These are phyloP conservation scores for Rasamsonia emersonii DNA, from an alignment of 2,329 filamentous ascomycete species.

Conservation along the genomic window DNA sequence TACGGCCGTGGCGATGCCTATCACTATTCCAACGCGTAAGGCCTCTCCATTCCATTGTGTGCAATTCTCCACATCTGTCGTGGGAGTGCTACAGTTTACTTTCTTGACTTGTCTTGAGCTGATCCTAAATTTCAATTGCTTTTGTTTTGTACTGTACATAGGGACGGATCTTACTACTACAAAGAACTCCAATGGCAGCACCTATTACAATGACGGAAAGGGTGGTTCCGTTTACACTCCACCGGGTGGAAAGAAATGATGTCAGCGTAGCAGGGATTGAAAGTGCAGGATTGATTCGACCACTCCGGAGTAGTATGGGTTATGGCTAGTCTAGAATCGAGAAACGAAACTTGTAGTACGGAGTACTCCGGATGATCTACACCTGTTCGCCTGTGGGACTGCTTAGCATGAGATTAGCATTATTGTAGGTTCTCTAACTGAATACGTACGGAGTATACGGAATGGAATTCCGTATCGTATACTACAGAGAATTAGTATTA, in stretches of 20 bases:
- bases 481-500: too few species aligned
- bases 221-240: constrained; percentile 55
- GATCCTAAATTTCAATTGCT: background rate
- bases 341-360: too few species aligned
- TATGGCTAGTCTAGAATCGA: too few species aligned
- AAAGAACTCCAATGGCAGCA: constrained; percentile 59
- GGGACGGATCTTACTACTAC: constrained; percentile 65
- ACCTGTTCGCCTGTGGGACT: too few species aligned
- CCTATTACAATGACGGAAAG: constrained; percentile 56
- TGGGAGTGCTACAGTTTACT: background rate
- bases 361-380: too few species aligned
- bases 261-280: background rate
- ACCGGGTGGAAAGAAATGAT: constrained; percentile 34
- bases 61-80: background rate
- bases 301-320: too few species aligned
- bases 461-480: too few species aligned
- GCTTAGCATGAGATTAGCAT: too few species aligned
- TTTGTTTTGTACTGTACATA: constrained; percentile 14
- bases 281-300: too few species aligned
- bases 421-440: too few species aligned
- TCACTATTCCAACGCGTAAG: constrained; percentile 59
- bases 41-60: constrained; percentile 3
- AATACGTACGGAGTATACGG: too few species aligned
- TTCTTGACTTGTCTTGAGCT: too few species aligned
- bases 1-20: constrained; percentile 32